Evolutionary conservation across 148 eudicot genomes (phyloP).

Genomic region (Chenopodium quinoa): DNA sequence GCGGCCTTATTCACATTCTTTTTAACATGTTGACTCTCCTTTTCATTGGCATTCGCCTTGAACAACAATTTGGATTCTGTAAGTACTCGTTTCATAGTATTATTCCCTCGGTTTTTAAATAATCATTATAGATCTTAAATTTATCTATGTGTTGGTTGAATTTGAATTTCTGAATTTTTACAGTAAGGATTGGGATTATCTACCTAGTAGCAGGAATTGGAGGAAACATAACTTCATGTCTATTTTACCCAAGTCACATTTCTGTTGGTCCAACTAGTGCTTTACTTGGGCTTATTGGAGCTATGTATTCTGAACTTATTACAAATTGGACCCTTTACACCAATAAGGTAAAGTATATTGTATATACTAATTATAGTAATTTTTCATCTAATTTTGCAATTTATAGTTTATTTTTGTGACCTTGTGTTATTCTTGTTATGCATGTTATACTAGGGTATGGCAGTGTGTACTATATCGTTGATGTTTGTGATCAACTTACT

Average conservation of each 20-base stretch:
- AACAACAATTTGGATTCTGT: conserved; percentile 71
- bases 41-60: conserved; percentile 63
- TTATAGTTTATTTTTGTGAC: not conserved
- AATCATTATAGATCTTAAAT: no score
- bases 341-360: conserved; percentile 42
- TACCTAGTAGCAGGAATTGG: conserved; percentile 74
- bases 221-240: conserved; percentile 54
- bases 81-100: conserved; percentile 3
- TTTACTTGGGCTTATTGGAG: conserved; percentile 76
- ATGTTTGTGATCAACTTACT: conserved; percentile 48
- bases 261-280: conserved; percentile 87
- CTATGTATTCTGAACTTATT: conserved; percentile 74
- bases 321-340: conserved; percentile 75
- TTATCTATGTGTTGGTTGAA: not conserved
- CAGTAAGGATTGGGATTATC: conserved; percentile 64
- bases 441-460: conserved; percentile 40
- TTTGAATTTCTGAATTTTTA: conserved; percentile 8
- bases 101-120: no score
- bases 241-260: conserved; percentile 43
- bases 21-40: conserved; percentile 53
- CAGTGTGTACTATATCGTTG: conserved; percentile 43
- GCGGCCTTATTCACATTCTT: conserved; percentile 58
- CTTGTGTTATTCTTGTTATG: not conserved
- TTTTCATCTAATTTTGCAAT: not conserved
- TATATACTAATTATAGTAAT: no score